Percentiles rank a stretch among this genome's conserved stretches.
phyloP scores from a whole-genome alignment of 352 stramenopile genomes.

The Pythium graminicola region DNA sequence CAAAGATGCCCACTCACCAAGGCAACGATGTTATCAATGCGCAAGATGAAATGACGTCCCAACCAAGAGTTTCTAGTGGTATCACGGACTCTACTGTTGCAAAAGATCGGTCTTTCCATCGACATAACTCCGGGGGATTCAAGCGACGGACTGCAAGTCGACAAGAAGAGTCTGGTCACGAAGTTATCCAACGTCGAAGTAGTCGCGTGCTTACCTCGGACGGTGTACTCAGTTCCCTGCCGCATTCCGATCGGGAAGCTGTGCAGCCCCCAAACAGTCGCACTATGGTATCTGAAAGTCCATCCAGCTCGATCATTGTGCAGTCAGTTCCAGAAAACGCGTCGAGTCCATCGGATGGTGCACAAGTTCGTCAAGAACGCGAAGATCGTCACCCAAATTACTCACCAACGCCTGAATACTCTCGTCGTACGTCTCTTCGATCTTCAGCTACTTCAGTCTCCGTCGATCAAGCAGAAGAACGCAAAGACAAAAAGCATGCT shows the following conservation, averaged over 20 bases:
- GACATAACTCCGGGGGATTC: not conserved
- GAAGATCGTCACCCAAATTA: not conserved
- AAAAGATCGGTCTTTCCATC: not conserved
- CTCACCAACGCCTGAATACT: not conserved
- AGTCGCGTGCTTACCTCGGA: not conserved
- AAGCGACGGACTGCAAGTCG: not conserved
- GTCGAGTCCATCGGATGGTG: too few species aligned
- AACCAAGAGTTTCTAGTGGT: too few species aligned
- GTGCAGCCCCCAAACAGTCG: not conserved
- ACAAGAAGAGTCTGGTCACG: not conserved
- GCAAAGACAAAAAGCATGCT: not conserved
- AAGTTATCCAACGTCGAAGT: constrained; percentile 3
- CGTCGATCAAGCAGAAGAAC: constrained; percentile 3
- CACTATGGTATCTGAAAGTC: not conserved
- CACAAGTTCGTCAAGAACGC: not conserved
- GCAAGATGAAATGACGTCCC: too few species aligned
- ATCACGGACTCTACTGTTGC: too few species aligned
- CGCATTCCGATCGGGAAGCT: not conserved
- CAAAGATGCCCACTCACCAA: too few species aligned
- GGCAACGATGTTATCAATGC: too few species aligned
- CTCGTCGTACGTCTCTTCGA: not conserved
- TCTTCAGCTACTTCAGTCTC: constrained; percentile 1
- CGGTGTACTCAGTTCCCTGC: too few species aligned
- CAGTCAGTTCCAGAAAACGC: too few species aligned
- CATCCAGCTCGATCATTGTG: not conserved